Evolutionary conservation across 192 early-diverging fungal species (phyloP), one percentile per base, ranked within the genome.

Genomic region (Coemansia reversa): DNA sequence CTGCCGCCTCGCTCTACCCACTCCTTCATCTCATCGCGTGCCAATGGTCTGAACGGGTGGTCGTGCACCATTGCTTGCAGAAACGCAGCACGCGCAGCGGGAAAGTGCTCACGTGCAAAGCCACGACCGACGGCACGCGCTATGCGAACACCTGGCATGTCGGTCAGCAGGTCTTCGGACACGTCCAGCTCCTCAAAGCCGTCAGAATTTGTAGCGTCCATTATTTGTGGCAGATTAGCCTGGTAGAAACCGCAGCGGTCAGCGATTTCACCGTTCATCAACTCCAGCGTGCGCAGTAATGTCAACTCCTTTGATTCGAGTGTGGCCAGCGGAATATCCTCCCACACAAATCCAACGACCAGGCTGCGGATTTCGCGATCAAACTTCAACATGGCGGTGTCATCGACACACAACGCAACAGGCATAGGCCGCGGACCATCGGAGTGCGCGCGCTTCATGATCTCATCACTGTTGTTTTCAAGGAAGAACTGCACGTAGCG

Each of bases 51-150:
- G 61, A 79, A 79, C 33, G 76, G 76, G 53, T 79, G 76, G 53
- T 79, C 67, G 61, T 70, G 64, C 54, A 79, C 33, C 71, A 79
- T 74, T n/a, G 76, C 76, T 52, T 70, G 62, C 39, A 79, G 48
- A 51, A 70, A 70, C 28, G 50, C 45, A 16, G 33, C 20, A 24
- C 67, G 66, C 25, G 49, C 55, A 12, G 58, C 50, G 48, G 55
- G 29, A 60, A 79, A 79, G 39, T 70, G 70, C 42, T 61, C 52
- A 8, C 58, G 76, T 3, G 76, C 76, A 70, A 79, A 79, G 32
- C 71, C 62, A 32, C 61, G 69, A 5, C 76, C 76, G 4, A 70
- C 63, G 1, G 57, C 61, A 24, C 70, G 60, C 0, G 76, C 70
- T 35, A 70, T 32, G 7, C 57, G 67, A 2, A 33, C 29, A 11